Evolutionary conservation across 345 rosid genomes (phyloP).

Genomic region (Eucalyptus polybractea): DNA sequence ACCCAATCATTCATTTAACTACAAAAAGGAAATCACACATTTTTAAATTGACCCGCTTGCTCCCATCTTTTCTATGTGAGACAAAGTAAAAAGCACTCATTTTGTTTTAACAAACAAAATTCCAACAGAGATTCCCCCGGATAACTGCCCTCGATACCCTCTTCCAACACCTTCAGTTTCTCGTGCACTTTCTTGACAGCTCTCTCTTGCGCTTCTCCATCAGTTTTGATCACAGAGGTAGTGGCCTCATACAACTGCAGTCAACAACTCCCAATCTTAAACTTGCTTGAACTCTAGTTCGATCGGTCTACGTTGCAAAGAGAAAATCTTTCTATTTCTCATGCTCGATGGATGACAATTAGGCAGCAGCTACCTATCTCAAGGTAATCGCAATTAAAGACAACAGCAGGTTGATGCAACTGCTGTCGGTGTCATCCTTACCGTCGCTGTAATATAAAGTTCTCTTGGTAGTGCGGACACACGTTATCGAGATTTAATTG

Average conservation of each 20-base stretch:
- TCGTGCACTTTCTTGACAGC: conserved; percentile 16
- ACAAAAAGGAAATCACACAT: no score
- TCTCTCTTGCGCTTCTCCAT: conserved; percentile 23
- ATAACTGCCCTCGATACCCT: conserved; percentile 16
- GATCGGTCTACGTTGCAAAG: not conserved
- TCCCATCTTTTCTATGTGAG: no score
- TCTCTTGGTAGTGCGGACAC: not conserved
- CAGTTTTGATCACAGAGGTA: conserved; percentile 7
- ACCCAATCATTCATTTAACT: no score
- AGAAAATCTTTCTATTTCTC: not conserved
- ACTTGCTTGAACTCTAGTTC: not conserved
- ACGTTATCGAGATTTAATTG: not conserved
- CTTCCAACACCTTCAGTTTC: conserved; percentile 24
- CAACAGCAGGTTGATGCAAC: not conserved
- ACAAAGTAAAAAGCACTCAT: no score
- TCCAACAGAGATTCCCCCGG: not conserved
- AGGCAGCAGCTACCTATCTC: not conserved
- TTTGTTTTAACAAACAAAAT: no score
- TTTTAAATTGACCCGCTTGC: no score
- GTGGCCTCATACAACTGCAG: conserved; percentile 9
- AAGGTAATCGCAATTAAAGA: not conserved
- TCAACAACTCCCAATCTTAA: not conserved
- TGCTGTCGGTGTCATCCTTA: not conserved
- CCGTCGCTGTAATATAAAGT: not conserved
- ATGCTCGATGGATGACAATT: not conserved